phyloP scores from a whole-genome alignment of 768 basidiomycete genomes.

The Serendipita sp. region DNA sequence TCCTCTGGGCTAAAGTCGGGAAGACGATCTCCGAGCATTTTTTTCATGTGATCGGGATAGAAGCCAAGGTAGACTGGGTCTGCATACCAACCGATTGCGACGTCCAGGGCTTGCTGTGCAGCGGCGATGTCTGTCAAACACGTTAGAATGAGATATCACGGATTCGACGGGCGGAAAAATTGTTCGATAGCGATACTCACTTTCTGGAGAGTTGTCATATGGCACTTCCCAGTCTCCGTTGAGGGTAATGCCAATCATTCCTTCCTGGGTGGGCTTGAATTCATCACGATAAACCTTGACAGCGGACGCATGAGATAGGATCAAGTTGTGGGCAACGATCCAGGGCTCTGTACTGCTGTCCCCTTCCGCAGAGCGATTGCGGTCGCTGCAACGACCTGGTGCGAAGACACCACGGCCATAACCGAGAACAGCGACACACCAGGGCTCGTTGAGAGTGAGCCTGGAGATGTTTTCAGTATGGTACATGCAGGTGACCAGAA shows the following conservation, averaged over 20 bases:
- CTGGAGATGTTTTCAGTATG: slow-evolving; percentile 18
- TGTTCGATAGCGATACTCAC: slow-evolving; percentile 24
- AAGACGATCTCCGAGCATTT: slow-evolving; percentile 40
- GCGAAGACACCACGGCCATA: slow-evolving; percentile 57
- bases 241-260: slow-evolving; percentile 61
- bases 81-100: slow-evolving; percentile 36
- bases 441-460: slow-evolving; percentile 65
- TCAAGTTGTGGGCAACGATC: slow-evolving; percentile 52
- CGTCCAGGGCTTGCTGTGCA: slow-evolving; percentile 55
- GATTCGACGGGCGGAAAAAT: neutral
- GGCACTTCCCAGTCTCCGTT: slow-evolving; percentile 66
- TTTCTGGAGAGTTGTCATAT: slow-evolving; percentile 49
- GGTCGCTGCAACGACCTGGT: slow-evolving; percentile 51
- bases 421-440: slow-evolving; percentile 54
- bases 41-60: slow-evolving; percentile 41
- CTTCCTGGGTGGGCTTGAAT: slow-evolving; percentile 45
- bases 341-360: slow-evolving; percentile 51
- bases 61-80: slow-evolving; percentile 58
- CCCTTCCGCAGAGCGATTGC: slow-evolving; percentile 39
- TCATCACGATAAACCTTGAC: slow-evolving; percentile 49
- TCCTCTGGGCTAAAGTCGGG: slow-evolving; percentile 42
- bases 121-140: slow-evolving; percentile 38
- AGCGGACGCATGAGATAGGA: slow-evolving; percentile 52
- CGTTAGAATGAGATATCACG: neutral
- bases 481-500: neutral